Base-by-base conservation (phyloP, 768 basidiomycete species). In the Boletus pseudo-olivaceus region DNA sequence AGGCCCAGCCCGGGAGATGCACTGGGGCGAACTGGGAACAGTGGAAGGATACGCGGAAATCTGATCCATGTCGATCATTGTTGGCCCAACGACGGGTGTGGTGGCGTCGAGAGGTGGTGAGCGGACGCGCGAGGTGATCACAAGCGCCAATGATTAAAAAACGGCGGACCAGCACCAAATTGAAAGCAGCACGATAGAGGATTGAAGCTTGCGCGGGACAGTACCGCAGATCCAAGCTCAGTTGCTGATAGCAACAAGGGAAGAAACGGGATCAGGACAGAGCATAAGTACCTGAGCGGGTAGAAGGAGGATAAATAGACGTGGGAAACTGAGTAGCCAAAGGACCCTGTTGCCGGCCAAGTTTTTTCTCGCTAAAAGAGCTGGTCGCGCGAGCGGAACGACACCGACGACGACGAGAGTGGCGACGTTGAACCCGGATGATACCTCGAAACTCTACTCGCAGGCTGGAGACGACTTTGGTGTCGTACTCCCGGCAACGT, bases 401-500 rank as follows among this genome's bases (percentile, higher is more conserved):
- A 61, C 48, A 23, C 41, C 51, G 39, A 61, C 52, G 47, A 45
- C 52, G 43, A 54, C 61, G 32, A 43, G 19, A 52, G 47, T 29
- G 50, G 35, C 62, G 48, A 53, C 49, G 47, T 20, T 51, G 37
- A 51, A 54, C 37, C 32, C 23, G 46, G 47, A 71, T 72, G 69
- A 55, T 73, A 59, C 61, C 65, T 62, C 67, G 71, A 46, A 56
- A 55, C 4, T 59, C 70, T 58, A 19, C 67, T 42, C 67, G 54
- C 45, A 62, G 19, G 26, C 20, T 68, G 38, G 68, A 68, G 66
- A 74, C 73, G 66, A 71, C 77, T 75, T 74, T 75, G 59, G 59
- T 83, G 79, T 80, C 78, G 73, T 87, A 68, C 71, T 73, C 86
- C 66, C 77, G 87, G 27, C 85, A 87, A 67, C 64, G 75, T 60